Evolutionary conservation across 345 rosid genomes (phyloP), one percentile per base, ranked within the genome.

Genomic region (Salix dunnii): DNA sequence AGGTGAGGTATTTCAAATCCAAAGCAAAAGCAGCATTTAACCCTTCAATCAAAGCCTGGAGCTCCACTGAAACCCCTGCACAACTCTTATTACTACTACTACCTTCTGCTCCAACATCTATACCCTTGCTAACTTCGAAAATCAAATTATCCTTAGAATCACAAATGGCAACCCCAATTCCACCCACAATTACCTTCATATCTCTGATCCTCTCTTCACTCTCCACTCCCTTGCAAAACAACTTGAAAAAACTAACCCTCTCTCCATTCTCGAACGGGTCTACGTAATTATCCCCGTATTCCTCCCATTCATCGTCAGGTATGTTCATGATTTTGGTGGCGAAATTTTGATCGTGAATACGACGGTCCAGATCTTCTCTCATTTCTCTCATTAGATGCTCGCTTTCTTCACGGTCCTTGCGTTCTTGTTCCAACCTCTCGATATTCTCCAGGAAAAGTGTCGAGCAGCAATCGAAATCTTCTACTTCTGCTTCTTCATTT

Each of bases 11-110:
- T 64, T 84, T 86, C 83, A 93, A 86, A 75, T 87, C 90, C 88
- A 91, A 82, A 72, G 70, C 58, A 58, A 86, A 75, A 31, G 96
- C 96, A 35, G 87, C 88, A 69, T 83, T 84, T 27, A 93, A 85
- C 28, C 92, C 97, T 80, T 85, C 90, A 76, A 91, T 70, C 78
- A 93, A 71, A 16, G 91, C 93, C 58, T 85, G 82, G 23, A 85
- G 17, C 67, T 83, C 90, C 21, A 42, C 48, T 6, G 51, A 10
- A 0, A 88, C 87, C 63, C 72, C 81, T 53, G 73, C 81, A 17
- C 74, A 58, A 70, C 80, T 83, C 76, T 77, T 71, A 61, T 77
- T 71, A 61, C 76, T 60, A 4, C 73, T 31, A 13, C 9, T 14
- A 17, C 64, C 49, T 1, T 36, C 20, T 3, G 18, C 86, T 0